Conservation (phyloP, 73 alveolate genomes). For the Effrenium voratum region DNA sequence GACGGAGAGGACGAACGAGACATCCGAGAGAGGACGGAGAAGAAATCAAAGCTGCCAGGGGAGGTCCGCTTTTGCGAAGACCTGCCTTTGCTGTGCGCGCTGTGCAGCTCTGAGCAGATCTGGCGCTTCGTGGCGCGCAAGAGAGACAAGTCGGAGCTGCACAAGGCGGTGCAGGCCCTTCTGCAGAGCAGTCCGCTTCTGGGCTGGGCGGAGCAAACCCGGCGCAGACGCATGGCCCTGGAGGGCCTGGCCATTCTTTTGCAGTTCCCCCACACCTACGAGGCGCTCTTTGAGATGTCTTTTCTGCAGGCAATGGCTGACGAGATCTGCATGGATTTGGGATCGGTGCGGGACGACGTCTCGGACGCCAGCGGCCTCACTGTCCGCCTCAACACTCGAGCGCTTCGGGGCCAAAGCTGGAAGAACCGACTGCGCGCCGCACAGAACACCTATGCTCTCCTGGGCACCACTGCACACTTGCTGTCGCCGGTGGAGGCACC, state of each 20-base stretch:
- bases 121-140: conserved; percentile 80
- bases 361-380: conserved; percentile 83
- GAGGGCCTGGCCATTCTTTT: conserved; percentile 32
- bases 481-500: conserved; percentile 74
- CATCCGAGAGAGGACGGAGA: not conserved
- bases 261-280: conserved; percentile 62
- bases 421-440: conserved; percentile 67
- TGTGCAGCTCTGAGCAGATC: conserved; percentile 65
- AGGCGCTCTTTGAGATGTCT: conserved; percentile 73
- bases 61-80: conserved; percentile 73
- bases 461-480: conserved; percentile 34
- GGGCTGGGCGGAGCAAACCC: conserved; percentile 61
- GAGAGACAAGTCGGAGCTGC: conserved; percentile 24
- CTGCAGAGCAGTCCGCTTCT: conserved; percentile 19
- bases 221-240: conserved; percentile 49
- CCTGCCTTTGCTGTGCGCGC: conserved; percentile 39
- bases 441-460: conserved; percentile 47
- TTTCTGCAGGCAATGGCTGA: conserved; percentile 54
- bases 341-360: not conserved
- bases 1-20: not conserved
- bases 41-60: conserved; percentile 17
- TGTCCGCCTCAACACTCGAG: conserved; percentile 40
- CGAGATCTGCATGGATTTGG: not conserved
- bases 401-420: conserved; percentile 31
- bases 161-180: not conserved